phyloP scores from a whole-genome alignment of 208 protist genomes.

The Trypanosoma brucei region DNA sequence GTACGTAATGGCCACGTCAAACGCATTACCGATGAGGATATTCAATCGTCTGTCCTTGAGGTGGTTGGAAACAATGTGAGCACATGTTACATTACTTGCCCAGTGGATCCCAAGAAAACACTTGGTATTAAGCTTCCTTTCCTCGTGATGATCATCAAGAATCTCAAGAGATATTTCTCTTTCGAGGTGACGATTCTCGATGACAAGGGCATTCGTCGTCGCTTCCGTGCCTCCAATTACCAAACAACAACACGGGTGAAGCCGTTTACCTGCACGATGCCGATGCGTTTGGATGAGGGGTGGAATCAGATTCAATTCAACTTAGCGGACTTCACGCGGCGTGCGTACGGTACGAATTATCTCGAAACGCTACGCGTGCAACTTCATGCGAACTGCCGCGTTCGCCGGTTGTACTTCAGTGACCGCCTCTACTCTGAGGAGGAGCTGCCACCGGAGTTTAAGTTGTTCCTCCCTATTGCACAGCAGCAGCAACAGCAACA shows the following conservation, averaged over 20 bases:
- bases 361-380: slow-evolving; percentile 98
- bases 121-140: slow-evolving; percentile 99
- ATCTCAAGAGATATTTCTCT: slow-evolving; percentile 99
- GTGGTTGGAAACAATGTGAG: slow-evolving; percentile 98
- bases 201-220: slow-evolving; percentile 97
- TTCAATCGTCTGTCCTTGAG: slow-evolving; percentile 98
- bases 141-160: slow-evolving; percentile 99
- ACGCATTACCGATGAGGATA: slow-evolving; percentile 99
- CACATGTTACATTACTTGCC: slow-evolving; percentile 98
- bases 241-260: slow-evolving; percentile 98
- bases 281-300: slow-evolving; percentile 98
- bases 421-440: slow-evolving; percentile 99
- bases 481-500: slow-evolving; percentile 53
- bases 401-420: slow-evolving; percentile 99
- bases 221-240: slow-evolving; percentile 99
- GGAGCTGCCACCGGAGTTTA: slow-evolving; percentile 99
- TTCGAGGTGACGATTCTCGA: slow-evolving; percentile 99
- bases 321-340: slow-evolving; percentile 97
- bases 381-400: slow-evolving; percentile 98
- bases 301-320: slow-evolving; percentile 99
- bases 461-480: slow-evolving; percentile 95
- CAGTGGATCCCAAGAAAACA: slow-evolving; percentile 94
- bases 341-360: slow-evolving; percentile 99
- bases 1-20: slow-evolving; percentile 98
- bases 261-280: slow-evolving; percentile 99